These are phyloP conservation scores for Paspalum notatum DNA, from an alignment of 176 grass and related monocot species.

Conservation along the genomic window DNA sequence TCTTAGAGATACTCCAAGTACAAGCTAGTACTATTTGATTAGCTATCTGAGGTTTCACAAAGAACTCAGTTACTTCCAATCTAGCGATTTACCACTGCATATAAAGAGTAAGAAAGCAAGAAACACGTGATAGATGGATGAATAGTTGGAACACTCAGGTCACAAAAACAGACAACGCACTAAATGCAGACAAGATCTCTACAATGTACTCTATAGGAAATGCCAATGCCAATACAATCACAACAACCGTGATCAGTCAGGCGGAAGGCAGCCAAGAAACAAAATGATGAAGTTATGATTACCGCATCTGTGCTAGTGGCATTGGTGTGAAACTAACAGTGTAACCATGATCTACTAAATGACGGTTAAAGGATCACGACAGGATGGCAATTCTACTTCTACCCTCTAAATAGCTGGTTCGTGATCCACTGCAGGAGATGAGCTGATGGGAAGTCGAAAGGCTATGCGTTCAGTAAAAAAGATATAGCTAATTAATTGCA, in stretches of 20 bases:
- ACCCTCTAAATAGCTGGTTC: neutral
- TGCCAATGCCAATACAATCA: conserved; percentile 7
- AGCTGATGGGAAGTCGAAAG: conserved; percentile 11
- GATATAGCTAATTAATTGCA: neutral
- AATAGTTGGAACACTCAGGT: conserved; percentile 39
- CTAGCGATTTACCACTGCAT: conserved; percentile 28
- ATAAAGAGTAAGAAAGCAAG: conserved; percentile 44
- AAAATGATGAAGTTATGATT: conserved; percentile 35
- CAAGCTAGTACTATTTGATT: conserved; percentile 27
- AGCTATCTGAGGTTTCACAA: conserved; percentile 20
- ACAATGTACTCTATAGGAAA: conserved; percentile 43
- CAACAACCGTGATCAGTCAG: conserved; percentile 31
- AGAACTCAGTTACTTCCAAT: conserved; percentile 26
- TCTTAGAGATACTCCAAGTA: conserved; percentile 13
- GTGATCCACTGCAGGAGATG: neutral
- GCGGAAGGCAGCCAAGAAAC: conserved; percentile 20
- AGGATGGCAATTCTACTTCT: conserved; percentile 8
- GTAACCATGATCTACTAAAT: conserved; percentile 16
- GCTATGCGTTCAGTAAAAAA: conserved; percentile 1
- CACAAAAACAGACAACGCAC: conserved; percentile 45
- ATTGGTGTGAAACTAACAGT: conserved; percentile 21
- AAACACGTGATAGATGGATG: conserved; percentile 38
- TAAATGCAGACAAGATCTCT: conserved; percentile 40
- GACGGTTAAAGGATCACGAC: conserved; percentile 16
- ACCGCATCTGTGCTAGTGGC: conserved; percentile 17